Evolutionary conservation across 2,329 filamentous ascomycete genomes (phyloP), one percentile per base, ranked within the genome.

Genomic region (Penicillium sp.): DNA sequence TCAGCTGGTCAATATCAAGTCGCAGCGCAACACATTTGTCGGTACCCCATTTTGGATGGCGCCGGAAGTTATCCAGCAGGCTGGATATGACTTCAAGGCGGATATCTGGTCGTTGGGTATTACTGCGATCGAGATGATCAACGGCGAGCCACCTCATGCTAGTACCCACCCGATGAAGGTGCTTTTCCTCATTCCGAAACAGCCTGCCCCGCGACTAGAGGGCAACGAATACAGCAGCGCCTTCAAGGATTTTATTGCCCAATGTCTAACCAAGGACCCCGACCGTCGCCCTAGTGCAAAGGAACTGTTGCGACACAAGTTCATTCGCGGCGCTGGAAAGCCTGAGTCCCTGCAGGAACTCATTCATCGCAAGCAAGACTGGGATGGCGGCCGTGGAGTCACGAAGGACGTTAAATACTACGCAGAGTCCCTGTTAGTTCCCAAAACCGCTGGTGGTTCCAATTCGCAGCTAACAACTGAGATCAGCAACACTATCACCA

Each of bases 31-130:
- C 73, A 99, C 94, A 0, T 97, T 99, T 67, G 94, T 99, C 18
- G 94, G 94, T 18, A 97, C 93, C 0, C 94, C 94, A 0, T 96
- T 95, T 69, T 96, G 91, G 91, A 95, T 96, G 91, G 91, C 91
- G 0, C 91, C 91, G 1, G 91, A 96, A 69, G 91, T 96, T 33
- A 96, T 96, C 61, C 87, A 95, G 70, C 90, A 95, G 73, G 85
- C 89, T 58, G 84, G 84, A 39, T 86, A 87, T 61, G 90, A 93
- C 70, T 94, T 90, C 76, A 94, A 94, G 73, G 91, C 91, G 6
- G 91, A 96, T 67, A 91, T 96, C 52, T 96, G 91, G 91, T 95
- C 90, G 0, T 75, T 96, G 42, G 91, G 91, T 7, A 95, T 96
- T 64, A 95, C 90, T 0, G 91, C 91, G 12, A 90, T 95, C 73